Conservation (phyloP, 2,329 filamentous ascomycete genomes). For the Scolecobasidium constrictum region DNA sequence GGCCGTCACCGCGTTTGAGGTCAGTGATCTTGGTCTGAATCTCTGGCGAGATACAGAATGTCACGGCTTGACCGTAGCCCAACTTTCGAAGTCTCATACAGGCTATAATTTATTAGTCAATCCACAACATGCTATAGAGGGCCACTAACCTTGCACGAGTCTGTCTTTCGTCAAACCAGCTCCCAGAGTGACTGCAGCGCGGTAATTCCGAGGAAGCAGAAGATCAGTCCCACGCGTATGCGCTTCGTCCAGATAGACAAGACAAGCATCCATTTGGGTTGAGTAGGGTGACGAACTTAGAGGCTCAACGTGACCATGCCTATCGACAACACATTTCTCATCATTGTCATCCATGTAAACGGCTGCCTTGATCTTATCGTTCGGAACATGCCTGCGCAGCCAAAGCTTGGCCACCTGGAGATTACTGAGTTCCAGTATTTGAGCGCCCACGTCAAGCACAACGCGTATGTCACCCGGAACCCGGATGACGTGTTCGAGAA, state of each 20-base stretch:
- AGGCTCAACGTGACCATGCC: conserved; percentile 32
- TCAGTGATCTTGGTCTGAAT: conserved; percentile 34
- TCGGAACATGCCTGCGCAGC: conserved; percentile 30
- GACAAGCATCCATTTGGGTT: conserved; percentile 44
- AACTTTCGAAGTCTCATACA: conserved; percentile 65
- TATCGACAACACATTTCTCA: conserved; percentile 43
- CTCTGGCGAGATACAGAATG: conserved; percentile 50
- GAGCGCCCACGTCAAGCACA: conserved; percentile 60
- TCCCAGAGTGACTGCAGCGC: conserved; percentile 58
- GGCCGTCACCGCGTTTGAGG: conserved; percentile 10
- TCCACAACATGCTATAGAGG: not conserved
- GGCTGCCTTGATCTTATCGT: conserved; percentile 31
- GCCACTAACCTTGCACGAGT: conserved; percentile 50
- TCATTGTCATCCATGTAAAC: conserved; percentile 50
- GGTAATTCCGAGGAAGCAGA: conserved; percentile 44
- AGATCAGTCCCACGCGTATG: conserved; percentile 63
- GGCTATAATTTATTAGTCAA: conserved; percentile 28
- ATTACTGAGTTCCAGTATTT: conserved; percentile 55
- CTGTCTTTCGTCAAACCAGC: conserved; percentile 56
- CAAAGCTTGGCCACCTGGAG: conserved; percentile 41
- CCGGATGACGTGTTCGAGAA: conserved; percentile 35
- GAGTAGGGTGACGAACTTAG: conserved; percentile 50
- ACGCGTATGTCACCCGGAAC: conserved; percentile 39
- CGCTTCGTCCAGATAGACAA: conserved; percentile 59
- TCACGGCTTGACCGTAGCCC: conserved; percentile 53